Base-by-base conservation (phyloP, 2,329 filamentous ascomycete species). In the Parascedosporium putredinis region DNA sequence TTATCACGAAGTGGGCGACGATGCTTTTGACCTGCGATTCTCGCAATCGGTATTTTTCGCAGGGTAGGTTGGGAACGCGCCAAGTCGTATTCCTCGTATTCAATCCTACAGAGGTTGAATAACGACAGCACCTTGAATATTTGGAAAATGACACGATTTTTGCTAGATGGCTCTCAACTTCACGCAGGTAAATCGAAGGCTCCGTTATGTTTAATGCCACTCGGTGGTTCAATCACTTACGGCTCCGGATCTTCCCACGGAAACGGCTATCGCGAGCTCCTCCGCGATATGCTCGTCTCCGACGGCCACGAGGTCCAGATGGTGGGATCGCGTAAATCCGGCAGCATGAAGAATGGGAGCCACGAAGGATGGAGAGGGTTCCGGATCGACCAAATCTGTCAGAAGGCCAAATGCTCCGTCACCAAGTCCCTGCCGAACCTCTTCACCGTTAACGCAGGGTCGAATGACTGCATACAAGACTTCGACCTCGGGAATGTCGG, bases 141-240 rank as follows among this genome's bases (percentile, higher is more conserved):
- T n/a, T n/a, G n/a, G n/a, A n/a, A n/a, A n/a, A n/a, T n/a, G n/a
- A n/a, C n/a, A n/a, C n/a, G n/a, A n/a, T n/a, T n/a, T n/a, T n/a
- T n/a, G n/a, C n/a, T n/a, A n/a, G n/a, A n/a, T n/a, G n/a, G n/a
- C n/a, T n/a, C n/a, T n/a, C n/a, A n/a, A n/a, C n/a, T n/a, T n/a
- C n/a, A n/a, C n/a, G n/a, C n/a, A n/a, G n/a, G n/a, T n/a, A n/a
- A n/a, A n/a, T n/a, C n/a, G n/a, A n/a, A n/a, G n/a, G n/a, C n/a
- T n/a, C n/a, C n/a, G n/a, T n/a, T n/a, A n/a, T n/a, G 29, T 31
- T 31, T 66, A 27, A 66, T 68, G 64, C 64, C 65, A 0, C 56
- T 68, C 1, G 65, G 66, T 10, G 66, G 64, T 24, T 67, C 65
- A 29, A 64, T 68, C 51, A 67, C 64, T 2, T 62, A 59, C 46